Base-by-base conservation (phyloP, 225 moss, liverwort and hornwort species). In the Polytrichum formosum region DNA sequence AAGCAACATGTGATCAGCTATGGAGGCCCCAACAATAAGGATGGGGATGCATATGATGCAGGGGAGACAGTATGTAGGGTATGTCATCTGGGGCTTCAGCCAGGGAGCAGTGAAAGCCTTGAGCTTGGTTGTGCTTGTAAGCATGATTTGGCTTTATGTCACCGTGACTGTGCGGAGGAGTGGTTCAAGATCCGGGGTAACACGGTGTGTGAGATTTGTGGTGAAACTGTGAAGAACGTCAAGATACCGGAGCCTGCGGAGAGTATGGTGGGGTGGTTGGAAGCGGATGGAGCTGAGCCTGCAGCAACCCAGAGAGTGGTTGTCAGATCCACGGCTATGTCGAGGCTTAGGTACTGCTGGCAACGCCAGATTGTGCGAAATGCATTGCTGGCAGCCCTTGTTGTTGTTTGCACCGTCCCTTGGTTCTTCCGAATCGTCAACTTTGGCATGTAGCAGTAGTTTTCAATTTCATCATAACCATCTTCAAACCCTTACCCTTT, bases 141-240 rank as follows among this genome's bases (percentile, higher is more conserved):
- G 78, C 84, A 84, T 59, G 90, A 90, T 28, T 64, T 90, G 31
- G 82, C 84, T 1, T 25, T 82, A 8, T 76, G 75, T 62, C 90
- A 90, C 31, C 84, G 87, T 0, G 73, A 77, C 23, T 90, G 90
- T 53, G 90, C 90, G 1, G 84, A 84, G 80, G 90, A 84, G 70
- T 90, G 90, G 90, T 90, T 90, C 72, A 84, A 80, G 61, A 78
- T 87, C 61, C 72, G 87, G 27, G 87, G 87, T 54, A 90, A 78
- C 76, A 73, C 71, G 0, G 79, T 87, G n/a, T 90, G 90, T 53
- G 90, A 90, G 69, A 87, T 90, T 35, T 90, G 90, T 63, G 90
- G 87, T 28, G 73, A 77, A 46, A 86, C 82, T 1, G 87, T 75
- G 55, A 79, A 84, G 76, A 90, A 90, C 63, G 79, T 90, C 62